These are phyloP conservation scores for Monotropa hypopitys DNA, from an alignment of 179 eudicot genomes.

Conservation along the genomic window DNA sequence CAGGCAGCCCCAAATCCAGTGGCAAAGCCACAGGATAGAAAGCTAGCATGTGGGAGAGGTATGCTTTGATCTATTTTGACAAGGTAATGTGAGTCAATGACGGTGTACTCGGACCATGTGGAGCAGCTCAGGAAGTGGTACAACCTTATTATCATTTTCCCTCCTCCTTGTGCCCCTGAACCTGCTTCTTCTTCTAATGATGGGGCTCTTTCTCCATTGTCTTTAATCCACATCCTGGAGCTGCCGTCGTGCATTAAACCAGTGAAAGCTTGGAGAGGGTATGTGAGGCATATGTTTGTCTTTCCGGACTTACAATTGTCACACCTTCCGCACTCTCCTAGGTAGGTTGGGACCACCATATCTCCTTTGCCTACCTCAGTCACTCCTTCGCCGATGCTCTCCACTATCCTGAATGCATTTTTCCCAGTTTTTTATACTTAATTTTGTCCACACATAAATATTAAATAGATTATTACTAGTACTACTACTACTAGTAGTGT, in stretches of 20 bases:
- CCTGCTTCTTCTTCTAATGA: too few relatives aligned
- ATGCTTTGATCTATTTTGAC: slow-evolving; percentile 3
- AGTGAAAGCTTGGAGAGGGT: slow-evolving; percentile 10
- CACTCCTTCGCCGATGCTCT: slow-evolving; percentile 35
- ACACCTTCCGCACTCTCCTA: slow-evolving; percentile 36
- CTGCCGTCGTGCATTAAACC: slow-evolving; percentile 29
- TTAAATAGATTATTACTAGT: too few relatives aligned
- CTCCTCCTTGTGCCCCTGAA: too few relatives aligned
- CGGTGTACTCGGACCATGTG: slow-evolving; percentile 54
- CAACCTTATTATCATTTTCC: slow-evolving; percentile 14
- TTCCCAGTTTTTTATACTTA: not conserved
- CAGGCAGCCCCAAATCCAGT: slow-evolving; percentile 44
- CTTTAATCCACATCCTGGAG: slow-evolving; percentile 9
- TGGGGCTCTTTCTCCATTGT: not conserved
- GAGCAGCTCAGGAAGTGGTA: slow-evolving; percentile 45
- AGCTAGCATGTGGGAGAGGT: slow-evolving; percentile 8
- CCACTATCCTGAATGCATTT: slow-evolving; percentile 21
- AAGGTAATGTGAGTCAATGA: slow-evolving; percentile 15
- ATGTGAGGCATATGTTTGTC: slow-evolving; percentile 42
- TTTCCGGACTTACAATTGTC: slow-evolving; percentile 32
- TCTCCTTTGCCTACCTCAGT: slow-evolving; percentile 26
- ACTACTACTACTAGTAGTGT: too few relatives aligned
- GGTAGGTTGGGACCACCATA: slow-evolving; percentile 26
- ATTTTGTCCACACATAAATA: too few relatives aligned
- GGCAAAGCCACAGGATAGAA: slow-evolving; percentile 45